A percentile compares a stretch with the other conserved stretches of the same genome.
Evolutionary conservation across 495 filamentous ascomycete species (phyloP).

Genomic region (Astrocystis sublimbata): DNA sequence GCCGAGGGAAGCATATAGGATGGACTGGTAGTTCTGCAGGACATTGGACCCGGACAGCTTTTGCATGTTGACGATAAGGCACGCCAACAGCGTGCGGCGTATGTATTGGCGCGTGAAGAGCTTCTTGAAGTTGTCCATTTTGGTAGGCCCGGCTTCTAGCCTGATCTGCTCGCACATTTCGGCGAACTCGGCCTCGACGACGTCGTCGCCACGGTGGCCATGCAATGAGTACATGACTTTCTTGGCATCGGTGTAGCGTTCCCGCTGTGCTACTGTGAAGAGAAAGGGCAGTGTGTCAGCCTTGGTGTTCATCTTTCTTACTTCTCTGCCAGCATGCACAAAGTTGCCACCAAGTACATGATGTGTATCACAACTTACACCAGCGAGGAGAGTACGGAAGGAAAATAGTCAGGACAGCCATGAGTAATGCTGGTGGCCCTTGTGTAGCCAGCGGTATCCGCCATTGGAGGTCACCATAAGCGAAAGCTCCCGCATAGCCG

Average conservation of each 20-base stretch:
- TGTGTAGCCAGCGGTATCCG: slow-evolving; percentile 27
- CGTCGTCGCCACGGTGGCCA: slow-evolving; percentile 6
- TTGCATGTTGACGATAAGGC: slow-evolving; percentile 15
- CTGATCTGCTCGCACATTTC: slow-evolving; percentile 17
- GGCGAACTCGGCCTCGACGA: slow-evolving; percentile 16
- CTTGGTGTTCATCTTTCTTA: not conserved
- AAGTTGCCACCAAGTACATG: no score
- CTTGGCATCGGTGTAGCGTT: slow-evolving; percentile 2
- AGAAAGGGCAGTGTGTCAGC: not conserved
- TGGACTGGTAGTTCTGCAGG: slow-evolving; percentile 19
- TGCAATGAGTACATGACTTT: slow-evolving; percentile 18
- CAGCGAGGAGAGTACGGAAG: slow-evolving; percentile 24
- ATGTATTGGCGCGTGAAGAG: slow-evolving; percentile 16
- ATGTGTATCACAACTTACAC: no score
- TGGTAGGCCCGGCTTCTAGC: slow-evolving; percentile 12
- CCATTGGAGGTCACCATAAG: slow-evolving; percentile 24
- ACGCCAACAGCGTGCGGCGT: slow-evolving; percentile 12
- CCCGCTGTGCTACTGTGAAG: not conserved
- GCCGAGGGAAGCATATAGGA: slow-evolving; percentile 20
- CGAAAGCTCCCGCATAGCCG: slow-evolving; percentile 25
- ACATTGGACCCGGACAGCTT: slow-evolving; percentile 18
- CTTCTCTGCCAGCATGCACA: not conserved
- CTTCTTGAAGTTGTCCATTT: slow-evolving; percentile 3
- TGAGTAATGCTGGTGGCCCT: slow-evolving; percentile 18
- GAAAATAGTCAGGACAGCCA: slow-evolving; percentile 12